phyloP scores from a whole-genome alignment of 1,284 basidiomycete genomes.

The Trichosporon sp. region DNA sequence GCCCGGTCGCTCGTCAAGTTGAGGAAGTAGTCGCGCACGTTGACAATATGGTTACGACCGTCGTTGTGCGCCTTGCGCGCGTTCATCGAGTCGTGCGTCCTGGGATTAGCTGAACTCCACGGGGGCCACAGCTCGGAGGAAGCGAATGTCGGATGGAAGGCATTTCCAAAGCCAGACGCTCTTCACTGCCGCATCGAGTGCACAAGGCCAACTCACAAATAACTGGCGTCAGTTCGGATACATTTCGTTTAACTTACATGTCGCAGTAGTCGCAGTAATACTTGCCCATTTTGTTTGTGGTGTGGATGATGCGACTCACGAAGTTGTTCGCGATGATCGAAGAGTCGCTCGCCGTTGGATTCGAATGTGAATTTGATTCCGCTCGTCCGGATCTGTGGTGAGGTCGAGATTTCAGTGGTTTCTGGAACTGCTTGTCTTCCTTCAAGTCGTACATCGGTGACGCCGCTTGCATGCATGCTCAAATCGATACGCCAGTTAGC shows the following conservation, averaged over 20 bases:
- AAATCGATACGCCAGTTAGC: no score
- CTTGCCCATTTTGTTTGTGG: slow-evolving; percentile 47
- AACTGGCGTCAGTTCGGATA: slow-evolving; percentile 60
- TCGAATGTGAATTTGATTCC: neutral
- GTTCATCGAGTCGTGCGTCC: slow-evolving; percentile 50
- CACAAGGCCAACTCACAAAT: slow-evolving; percentile 37
- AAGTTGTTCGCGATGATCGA: slow-evolving; percentile 22
- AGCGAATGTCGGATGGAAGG: no score
- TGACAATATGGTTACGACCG: slow-evolving; percentile 92
- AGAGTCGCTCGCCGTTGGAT: neutral
- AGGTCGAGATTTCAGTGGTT: neutral
- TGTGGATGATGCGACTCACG: slow-evolving; percentile 17
- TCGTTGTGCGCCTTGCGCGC: slow-evolving; percentile 98
- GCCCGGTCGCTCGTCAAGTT: slow-evolving; percentile 94
- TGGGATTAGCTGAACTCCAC: slow-evolving; percentile 5
- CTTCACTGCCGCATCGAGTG: slow-evolving; percentile 21
- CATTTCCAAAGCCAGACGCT: neutral
- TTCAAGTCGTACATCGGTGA: no score
- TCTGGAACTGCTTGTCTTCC: neutral
- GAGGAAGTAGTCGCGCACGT: slow-evolving; percentile 96
- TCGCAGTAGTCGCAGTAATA: slow-evolving; percentile 65
- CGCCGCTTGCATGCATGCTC: neutral
- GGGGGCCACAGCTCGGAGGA: neutral
- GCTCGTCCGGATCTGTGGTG: neutral
- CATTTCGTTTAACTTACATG: slow-evolving; percentile 37